Evolutionary conservation across 2,329 filamentous ascomycete species (phyloP), one percentile per base, ranked within the genome.

Genomic region (Epichloe glyceriae): DNA sequence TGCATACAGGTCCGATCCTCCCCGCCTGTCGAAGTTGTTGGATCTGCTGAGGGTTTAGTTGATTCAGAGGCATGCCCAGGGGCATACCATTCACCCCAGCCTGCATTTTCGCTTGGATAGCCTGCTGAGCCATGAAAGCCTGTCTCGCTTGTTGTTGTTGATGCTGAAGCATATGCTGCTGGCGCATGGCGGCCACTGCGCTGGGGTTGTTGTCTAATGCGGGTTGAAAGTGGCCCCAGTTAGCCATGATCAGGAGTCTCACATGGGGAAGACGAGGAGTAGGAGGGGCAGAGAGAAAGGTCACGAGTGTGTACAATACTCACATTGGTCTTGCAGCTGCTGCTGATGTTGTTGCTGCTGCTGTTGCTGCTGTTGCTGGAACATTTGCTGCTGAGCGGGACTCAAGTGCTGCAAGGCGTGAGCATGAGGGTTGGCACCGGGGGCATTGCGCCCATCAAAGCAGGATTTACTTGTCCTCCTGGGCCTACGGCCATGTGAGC

Each of bases 401-500:
- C 74, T 86, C 50, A 89, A 64, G 62, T 90, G 86, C 62, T 84
- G 82, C 59, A 89, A 69, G 17, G 82, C 82, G 67, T 88, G 85
- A 53, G 79, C 76, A 66, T 80, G 85, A 52, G 79, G 79, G 50
- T 73, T 76, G 56, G 73, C 75, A 54, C 83, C 33, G 83, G 83
- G 55, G 85, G 84, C 80, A 90, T 87, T 52, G 78, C 82, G 56
- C 72, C 78, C 84, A 90, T 88, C 75, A 89, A 79, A 51, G 81
- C 79, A 60, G 86, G 83, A 63, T 81, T 86, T 57, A 87, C 82
- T 63, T 86, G 84, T 54, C 78, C 79, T 57, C 80, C 82, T 19
- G 85, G 83, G 37, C 79, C 84, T 52, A 85, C 85, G 54, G 78
- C 82, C 71, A 86, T 85, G 59, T 86, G 83, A 41, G 61, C 64